Base-by-base conservation (phyloP, 495 filamentous ascomycete species). In the Penicillium verhagenii region DNA sequence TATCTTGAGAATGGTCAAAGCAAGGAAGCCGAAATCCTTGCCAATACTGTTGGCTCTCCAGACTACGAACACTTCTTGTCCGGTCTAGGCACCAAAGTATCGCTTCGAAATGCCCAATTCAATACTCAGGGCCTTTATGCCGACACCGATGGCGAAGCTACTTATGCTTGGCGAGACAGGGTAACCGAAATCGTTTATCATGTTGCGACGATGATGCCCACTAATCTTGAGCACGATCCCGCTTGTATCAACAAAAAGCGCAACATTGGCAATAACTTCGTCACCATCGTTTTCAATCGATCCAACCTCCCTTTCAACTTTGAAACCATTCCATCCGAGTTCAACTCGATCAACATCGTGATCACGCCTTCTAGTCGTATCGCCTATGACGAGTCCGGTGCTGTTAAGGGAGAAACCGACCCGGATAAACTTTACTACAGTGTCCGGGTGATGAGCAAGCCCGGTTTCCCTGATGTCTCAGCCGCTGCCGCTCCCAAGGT, bases 231-330 rank as follows among this genome's bases (percentile, higher is more conserved):
- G 25, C 76, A 82, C 37, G 91, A 97, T 62, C 83, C 87, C 13
- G 78, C 79, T 13, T 92, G 86, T 59, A 82, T 85, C 58, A 80
- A 81, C 64, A 99, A 99, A 76, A 99, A 99, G 68, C 80, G 85
- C 4, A 96, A 99, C 63, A 91, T 96, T 38, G 95, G 95, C 37
- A 99, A 99, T 63, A 96, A 99, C 73, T 95, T 87, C 62, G 95
- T 99, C 58, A 97, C 95, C 61, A 96, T 99, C 60, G 85, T 99
- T 46, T 99, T 92, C 75, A 99, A 99, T 66, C 89, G 94, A 54
- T 96, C 92, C 14, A 93, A 96, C 21, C 64, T 82, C 23, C 86
- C 90, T 0, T 97, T 96, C 77, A 79, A 82, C 50, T 95, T 96
- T 62, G 85, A 96, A 68, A 96, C 91, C 4, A 92, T 99, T 55